phyloP scores from a whole-genome alignment of 1,284 basidiomycete species.

The Irpex rosettiformis region DNA sequence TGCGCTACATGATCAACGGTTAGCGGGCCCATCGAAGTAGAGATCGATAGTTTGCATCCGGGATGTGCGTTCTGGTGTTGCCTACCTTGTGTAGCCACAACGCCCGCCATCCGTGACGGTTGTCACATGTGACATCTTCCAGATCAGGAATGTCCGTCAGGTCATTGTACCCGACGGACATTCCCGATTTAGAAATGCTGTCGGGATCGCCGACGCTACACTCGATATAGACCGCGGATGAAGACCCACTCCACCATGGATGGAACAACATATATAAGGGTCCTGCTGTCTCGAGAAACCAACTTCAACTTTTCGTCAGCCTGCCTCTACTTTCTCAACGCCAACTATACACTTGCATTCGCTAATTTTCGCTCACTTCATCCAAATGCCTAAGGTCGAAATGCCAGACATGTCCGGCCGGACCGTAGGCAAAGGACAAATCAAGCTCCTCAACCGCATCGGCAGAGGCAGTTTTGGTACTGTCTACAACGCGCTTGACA shows the following conservation, averaged over 20 bases:
- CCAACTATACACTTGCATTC: neutral
- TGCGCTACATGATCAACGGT: conserved; percentile 36
- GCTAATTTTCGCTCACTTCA: conserved; percentile 2
- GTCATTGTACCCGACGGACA: neutral
- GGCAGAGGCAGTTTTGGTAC: conserved; percentile 64
- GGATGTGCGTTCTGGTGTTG: neutral
- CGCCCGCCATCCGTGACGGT: neutral
- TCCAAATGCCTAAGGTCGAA: conserved; percentile 7
- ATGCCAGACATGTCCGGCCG: conserved; percentile 20
- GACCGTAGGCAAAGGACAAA: conserved; percentile 25
- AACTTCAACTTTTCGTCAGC: neutral
- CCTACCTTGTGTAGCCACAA: neutral
- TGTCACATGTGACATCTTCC: neutral
- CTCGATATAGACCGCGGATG: neutral
- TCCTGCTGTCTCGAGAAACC: neutral
- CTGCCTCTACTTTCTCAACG: neutral
- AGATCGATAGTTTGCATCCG: neutral
- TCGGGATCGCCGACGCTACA: neutral
- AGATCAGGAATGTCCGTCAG: neutral
- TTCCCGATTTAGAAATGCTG: neutral
- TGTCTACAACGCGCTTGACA: conserved; percentile 47
- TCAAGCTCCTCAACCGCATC: conserved; percentile 51
- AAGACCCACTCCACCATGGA: neutral
- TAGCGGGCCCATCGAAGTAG: conserved; percentile 6
- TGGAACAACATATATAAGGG: neutral